These are phyloP conservation scores for Papiliotrema flavescens DNA, from an alignment of 1,284 basidiomycete genomes.

Conservation along the genomic window DNA sequence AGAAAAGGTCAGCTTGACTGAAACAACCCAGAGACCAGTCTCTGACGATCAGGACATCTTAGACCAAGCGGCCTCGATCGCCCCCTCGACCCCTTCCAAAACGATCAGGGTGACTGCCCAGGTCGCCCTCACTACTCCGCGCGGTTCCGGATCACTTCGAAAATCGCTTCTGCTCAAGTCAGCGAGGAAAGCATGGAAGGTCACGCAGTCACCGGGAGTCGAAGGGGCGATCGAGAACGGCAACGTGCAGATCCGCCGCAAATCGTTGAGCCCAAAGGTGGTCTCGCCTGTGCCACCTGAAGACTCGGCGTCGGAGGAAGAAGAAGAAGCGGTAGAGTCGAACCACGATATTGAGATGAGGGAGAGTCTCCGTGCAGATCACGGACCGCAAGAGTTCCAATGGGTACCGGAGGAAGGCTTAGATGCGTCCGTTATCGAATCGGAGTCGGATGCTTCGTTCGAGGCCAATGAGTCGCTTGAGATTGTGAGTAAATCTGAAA, in stretches of 20 bases:
- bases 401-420: slow-evolving; percentile 32
- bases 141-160: slow-evolving; percentile 35
- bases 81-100: slow-evolving; percentile 5
- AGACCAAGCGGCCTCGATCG: too few relatives aligned
- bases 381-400: slow-evolving; percentile 6
- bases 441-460: slow-evolving; percentile 30
- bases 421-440: slow-evolving; percentile 24
- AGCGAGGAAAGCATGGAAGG: slow-evolving; percentile 42
- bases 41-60: too few relatives aligned
- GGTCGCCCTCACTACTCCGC: slow-evolving; percentile 32
- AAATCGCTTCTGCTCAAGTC: slow-evolving; percentile 41
- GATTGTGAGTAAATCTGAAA: slow-evolving; percentile 18
- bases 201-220: slow-evolving; percentile 25
- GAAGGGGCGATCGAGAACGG: slow-evolving; percentile 36
- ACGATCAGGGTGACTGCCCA: slow-evolving; percentile 23
- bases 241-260: slow-evolving; percentile 29
- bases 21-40: too few relatives aligned
- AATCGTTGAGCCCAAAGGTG: slow-evolving; percentile 24
- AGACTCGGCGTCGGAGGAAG: slow-evolving; percentile 17
- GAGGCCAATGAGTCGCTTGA: slow-evolving; percentile 36
- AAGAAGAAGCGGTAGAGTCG: slow-evolving; percentile 1
- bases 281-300: slow-evolving; percentile 8
- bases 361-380: not conserved
- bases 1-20: too few relatives aligned
- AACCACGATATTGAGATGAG: not conserved